These are phyloP conservation scores for Adansonia gregorii DNA, from an alignment of 441 rosid genomes.

Conservation along the genomic window DNA sequence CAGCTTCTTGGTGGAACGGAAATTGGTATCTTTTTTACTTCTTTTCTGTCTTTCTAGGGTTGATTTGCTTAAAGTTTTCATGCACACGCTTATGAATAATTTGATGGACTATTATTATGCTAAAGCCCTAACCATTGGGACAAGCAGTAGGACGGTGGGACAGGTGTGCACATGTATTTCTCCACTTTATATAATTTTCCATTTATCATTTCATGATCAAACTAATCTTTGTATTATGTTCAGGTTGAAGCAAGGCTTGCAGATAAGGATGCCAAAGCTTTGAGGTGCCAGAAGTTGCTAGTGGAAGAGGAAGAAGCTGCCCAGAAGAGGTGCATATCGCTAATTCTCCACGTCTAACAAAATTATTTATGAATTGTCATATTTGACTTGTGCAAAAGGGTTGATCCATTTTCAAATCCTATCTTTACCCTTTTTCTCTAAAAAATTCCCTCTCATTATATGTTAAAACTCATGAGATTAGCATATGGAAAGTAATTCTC, in stretches of 20 bases:
- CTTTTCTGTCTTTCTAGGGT: background rate
- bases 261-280: background rate
- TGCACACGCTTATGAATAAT: background rate
- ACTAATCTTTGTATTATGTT: background rate
- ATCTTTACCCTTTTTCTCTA: background rate
- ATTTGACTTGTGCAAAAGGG: slow-evolving; percentile 1
- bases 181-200: background rate
- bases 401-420: slow-evolving; percentile 11
- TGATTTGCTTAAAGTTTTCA: background rate
- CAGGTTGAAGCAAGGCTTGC: slow-evolving; percentile 8
- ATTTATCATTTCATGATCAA: background rate
- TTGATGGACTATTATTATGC: no score
- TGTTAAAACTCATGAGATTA: background rate
- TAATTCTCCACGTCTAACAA: background rate
- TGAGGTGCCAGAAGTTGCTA: slow-evolving; percentile 11
- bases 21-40: background rate
- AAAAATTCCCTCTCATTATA: background rate
- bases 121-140: background rate
- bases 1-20: background rate
- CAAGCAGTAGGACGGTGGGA: background rate
- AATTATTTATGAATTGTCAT: background rate
- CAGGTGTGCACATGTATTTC: background rate
- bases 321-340: slow-evolving; percentile 62
- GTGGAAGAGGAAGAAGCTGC: slow-evolving; percentile 96
- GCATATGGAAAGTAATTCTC: background rate